These are phyloP conservation scores for Vitis riparia DNA, from an alignment of 164 flowering plant species.

Conservation along the genomic window DNA sequence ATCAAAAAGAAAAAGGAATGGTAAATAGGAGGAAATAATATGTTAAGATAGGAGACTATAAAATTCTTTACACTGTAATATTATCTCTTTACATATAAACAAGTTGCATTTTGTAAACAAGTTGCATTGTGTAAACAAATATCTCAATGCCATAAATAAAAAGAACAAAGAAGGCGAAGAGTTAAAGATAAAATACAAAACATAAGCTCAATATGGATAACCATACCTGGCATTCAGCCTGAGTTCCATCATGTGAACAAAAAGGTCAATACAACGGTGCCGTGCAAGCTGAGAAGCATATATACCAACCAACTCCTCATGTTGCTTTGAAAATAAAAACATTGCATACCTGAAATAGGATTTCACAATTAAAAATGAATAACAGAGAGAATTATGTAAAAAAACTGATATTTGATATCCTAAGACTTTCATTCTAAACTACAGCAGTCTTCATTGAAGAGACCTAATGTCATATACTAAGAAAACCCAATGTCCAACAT, in stretches of 20 bases:
- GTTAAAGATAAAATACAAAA: not conserved
- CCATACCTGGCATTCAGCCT: conserved; percentile 75
- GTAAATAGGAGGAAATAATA: too few relatives aligned
- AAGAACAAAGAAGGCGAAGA: too few relatives aligned
- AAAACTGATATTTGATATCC: not conserved
- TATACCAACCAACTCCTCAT: conserved; percentile 92
- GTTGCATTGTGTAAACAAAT: too few relatives aligned
- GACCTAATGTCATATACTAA: not conserved
- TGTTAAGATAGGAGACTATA: too few relatives aligned
- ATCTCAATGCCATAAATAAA: too few relatives aligned
- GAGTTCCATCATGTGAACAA: conserved; percentile 98
- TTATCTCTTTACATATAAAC: too few relatives aligned
- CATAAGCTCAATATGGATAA: not conserved
- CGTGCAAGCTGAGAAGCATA: conserved; percentile 96
- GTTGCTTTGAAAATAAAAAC: conserved; percentile 85
- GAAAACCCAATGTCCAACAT: not conserved
- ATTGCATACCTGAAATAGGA: conserved; percentile 81
- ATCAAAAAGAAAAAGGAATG: too few relatives aligned
- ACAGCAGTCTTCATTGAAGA: conserved; percentile 1
- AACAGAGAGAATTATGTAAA: not conserved
- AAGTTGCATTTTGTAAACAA: too few relatives aligned
- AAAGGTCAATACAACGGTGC: conserved; percentile 92
- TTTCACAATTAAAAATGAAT: not conserved
- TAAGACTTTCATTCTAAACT: not conserved
- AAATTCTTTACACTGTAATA: too few relatives aligned